A percentile compares a stretch with the other conserved stretches of the same genome.
These are phyloP conservation scores for Micractinium conductrix DNA, from an alignment of 139 green algal genomes.

Conservation along the genomic window DNA sequence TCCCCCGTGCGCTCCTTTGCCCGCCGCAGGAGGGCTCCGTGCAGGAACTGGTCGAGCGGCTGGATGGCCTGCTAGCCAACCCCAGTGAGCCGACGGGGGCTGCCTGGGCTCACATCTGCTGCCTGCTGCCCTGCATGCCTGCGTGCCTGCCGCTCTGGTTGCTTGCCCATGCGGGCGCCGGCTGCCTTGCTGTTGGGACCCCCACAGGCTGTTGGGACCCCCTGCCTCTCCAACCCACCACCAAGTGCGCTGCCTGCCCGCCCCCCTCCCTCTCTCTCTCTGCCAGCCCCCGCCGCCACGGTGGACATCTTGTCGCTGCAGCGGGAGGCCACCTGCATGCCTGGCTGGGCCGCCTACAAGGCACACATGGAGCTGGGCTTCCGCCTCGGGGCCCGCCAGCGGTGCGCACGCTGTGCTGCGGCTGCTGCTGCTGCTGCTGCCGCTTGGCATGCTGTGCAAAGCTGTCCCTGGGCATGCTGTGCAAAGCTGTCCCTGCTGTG, in stretches of 20 bases:
- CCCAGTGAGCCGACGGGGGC: not conserved
- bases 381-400: slow-evolving; percentile 38
- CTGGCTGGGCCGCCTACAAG: slow-evolving; percentile 44
- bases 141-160: not conserved
- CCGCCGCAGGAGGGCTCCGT: slow-evolving; percentile 35
- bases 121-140: not conserved
- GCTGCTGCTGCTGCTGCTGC: no score
- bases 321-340: slow-evolving; percentile 37
- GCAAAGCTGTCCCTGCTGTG: no score
- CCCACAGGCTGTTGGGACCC: no score
- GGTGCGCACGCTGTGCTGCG: not conserved
- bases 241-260: not conserved
- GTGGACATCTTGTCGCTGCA: slow-evolving; percentile 30
- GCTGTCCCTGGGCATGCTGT: no score
- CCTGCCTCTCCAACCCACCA: not conserved
- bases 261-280: not conserved
- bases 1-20: no score
- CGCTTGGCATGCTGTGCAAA: not conserved
- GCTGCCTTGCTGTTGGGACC: not conserved
- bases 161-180: not conserved
- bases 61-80: slow-evolving; percentile 14
- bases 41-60: slow-evolving; percentile 19
- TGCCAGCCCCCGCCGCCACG: not conserved
- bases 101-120: not conserved
- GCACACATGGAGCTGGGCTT: slow-evolving; percentile 76